A percentile compares a stretch with the other conserved stretches of the same genome.
These are phyloP conservation scores for Ostreobium quekettii DNA, from an alignment of 139 green algal species.

Conservation along the genomic window DNA sequence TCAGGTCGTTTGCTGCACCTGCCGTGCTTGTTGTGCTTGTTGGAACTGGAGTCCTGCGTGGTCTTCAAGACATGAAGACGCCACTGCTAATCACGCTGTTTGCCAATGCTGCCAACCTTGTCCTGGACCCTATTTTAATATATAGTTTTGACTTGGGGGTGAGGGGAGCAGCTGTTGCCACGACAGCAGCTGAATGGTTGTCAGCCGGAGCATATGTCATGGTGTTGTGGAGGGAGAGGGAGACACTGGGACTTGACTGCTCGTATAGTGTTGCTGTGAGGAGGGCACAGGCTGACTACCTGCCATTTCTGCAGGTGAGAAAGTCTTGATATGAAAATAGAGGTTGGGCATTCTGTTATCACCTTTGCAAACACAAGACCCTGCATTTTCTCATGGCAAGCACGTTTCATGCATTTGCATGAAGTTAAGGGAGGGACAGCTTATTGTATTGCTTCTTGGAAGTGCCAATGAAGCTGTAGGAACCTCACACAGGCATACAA, in stretches of 20 bases:
- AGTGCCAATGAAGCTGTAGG: too few species aligned
- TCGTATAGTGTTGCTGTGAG: not conserved
- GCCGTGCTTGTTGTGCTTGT: conserved; percentile 53
- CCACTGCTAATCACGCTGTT: conserved; percentile 52
- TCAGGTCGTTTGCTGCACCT: conserved; percentile 42
- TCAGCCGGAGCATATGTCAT: conserved; percentile 3
- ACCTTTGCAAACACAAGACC: too few species aligned
- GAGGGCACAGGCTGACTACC: conserved; percentile 14
- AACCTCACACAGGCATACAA: too few species aligned
- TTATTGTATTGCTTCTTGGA: too few species aligned
- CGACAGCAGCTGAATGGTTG: conserved; percentile 44
- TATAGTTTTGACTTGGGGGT: conserved; percentile 52
- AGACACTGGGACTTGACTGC: conserved; percentile 13
- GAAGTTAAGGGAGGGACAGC: too few species aligned
- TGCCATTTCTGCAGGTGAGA: conserved; percentile 36
- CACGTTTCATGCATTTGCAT: too few species aligned
- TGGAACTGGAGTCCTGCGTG: conserved; percentile 58
- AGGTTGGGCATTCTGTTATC: too few species aligned
- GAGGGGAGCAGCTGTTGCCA: conserved; percentile 54
- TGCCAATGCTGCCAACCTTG: conserved; percentile 59
- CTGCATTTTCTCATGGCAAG: too few species aligned
- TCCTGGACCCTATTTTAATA: conserved; percentile 58
- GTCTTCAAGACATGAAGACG: conserved; percentile 60
- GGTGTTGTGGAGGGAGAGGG: not conserved
- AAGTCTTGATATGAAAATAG: too few species aligned